These are phyloP conservation scores for Tephrocybe sp. DNA, from an alignment of 768 basidiomycete species.

Conservation along the genomic window DNA sequence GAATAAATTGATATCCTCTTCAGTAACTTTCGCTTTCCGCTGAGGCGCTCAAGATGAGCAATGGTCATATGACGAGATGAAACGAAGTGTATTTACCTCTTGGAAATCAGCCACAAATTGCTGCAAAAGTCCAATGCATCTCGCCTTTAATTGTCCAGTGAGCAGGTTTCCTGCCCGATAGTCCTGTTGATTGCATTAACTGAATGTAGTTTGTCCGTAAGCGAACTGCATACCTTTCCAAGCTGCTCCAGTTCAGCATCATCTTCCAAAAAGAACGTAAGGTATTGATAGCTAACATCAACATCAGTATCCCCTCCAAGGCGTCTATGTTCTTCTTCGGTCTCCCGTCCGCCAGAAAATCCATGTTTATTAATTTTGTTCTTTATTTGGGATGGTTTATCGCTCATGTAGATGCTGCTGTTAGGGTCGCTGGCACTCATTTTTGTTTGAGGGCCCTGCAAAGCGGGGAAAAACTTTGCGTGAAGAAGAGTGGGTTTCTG, in stretches of 20 bases:
- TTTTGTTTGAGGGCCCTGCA: slow-evolving; percentile 97
- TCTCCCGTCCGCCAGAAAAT: slow-evolving; percentile 93
- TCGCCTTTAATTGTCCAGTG: slow-evolving; percentile 89
- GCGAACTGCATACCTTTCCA: slow-evolving; percentile 71
- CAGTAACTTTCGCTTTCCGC: slow-evolving; percentile 80
- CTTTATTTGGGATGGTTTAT: slow-evolving; percentile 91
- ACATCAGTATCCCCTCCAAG: slow-evolving; percentile 93
- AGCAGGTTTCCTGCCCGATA: slow-evolving; percentile 87
- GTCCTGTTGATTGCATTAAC: slow-evolving; percentile 68
- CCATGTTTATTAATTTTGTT: slow-evolving; percentile 97
- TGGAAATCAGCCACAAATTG: slow-evolving; percentile 86
- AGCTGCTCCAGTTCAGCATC: slow-evolving; percentile 83
- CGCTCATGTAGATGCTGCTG: slow-evolving; percentile 95
- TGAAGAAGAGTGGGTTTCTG: slow-evolving; percentile 92
- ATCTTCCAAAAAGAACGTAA: slow-evolving; percentile 94
- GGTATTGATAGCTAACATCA: slow-evolving; percentile 93
- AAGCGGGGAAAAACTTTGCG: slow-evolving; percentile 96
- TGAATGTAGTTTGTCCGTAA: no score
- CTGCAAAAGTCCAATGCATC: slow-evolving; percentile 82
- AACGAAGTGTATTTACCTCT: slow-evolving; percentile 36
- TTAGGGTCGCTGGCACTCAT: slow-evolving; percentile 97
- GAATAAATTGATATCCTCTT: slow-evolving; percentile 70
- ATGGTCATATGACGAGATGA: background rate
- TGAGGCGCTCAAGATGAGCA: slow-evolving; percentile 29
- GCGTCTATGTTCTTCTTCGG: slow-evolving; percentile 90